These are phyloP conservation scores for Globisporangium ultimum DNA, from an alignment of 352 stramenopile species.

Conservation along the genomic window DNA sequence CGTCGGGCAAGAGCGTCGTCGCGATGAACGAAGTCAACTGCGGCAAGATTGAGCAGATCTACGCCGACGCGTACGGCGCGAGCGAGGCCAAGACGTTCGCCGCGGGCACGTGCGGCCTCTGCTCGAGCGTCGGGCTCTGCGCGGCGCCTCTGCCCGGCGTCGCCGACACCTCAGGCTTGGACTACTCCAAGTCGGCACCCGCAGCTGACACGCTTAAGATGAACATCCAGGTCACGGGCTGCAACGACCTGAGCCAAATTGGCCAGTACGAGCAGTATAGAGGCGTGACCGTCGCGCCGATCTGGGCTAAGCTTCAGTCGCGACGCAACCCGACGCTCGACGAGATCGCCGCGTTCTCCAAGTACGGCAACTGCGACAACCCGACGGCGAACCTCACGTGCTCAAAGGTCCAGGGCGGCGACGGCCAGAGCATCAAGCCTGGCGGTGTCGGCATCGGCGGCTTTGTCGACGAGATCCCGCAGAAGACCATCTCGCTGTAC, in stretches of 20 bases:
- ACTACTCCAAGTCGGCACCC: constrained; percentile 24
- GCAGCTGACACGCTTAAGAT: constrained; percentile 11
- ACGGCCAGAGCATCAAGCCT: constrained; percentile 21
- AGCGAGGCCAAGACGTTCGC: constrained; percentile 20
- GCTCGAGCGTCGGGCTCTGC: constrained; percentile 25
- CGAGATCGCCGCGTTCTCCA: constrained; percentile 28
- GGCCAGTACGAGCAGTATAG: constrained; percentile 36
- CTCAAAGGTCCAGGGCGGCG: constrained; percentile 19
- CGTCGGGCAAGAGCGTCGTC: constrained; percentile 18
- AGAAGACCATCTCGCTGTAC: constrained; percentile 18
- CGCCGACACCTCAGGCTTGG: constrained; percentile 27
- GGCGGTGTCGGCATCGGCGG: constrained; percentile 20
- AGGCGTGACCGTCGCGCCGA: constrained; percentile 21
- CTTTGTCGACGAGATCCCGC: constrained; percentile 17
- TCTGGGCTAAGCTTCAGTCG: constrained; percentile 30
- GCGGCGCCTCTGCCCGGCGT: constrained; percentile 28
- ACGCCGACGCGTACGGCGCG: constrained; percentile 21
- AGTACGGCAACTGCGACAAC: constrained; percentile 38
- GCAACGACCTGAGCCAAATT: constrained; percentile 28
- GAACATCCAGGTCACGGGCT: constrained; percentile 36
- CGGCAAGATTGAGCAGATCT: constrained; percentile 18
- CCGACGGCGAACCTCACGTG: constrained; percentile 34
- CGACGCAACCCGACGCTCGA: constrained; percentile 34
- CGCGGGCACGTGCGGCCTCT: constrained; percentile 23
- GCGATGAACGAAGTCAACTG: constrained; percentile 29